Evolutionary conservation across 768 basidiomycete species (phyloP).

Genomic region (Phanerochaete carnosa): DNA sequence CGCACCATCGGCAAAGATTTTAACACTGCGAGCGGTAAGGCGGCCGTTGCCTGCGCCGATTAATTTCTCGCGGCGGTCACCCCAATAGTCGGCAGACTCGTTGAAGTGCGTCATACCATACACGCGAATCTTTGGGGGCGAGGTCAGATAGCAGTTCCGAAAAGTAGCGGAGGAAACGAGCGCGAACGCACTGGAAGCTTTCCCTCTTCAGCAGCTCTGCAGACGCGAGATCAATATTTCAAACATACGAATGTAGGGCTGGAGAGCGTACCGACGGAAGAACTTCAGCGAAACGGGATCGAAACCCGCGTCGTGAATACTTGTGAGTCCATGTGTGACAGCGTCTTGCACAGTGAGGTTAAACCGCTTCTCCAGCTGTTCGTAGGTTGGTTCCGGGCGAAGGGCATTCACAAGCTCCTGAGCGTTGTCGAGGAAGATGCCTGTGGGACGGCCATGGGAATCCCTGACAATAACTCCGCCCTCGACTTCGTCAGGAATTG

Average conservation of each 20-base stretch:
- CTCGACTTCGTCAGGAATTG: conserved; percentile 66
- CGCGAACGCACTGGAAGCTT: conserved; percentile 22
- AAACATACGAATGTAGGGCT: background rate
- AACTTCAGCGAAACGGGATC: conserved; percentile 68
- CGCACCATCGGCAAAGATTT: conserved; percentile 73
- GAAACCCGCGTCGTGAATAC: conserved; percentile 84
- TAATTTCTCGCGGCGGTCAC: conserved; percentile 55
- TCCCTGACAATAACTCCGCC: conserved; percentile 82
- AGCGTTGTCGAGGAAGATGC: conserved; percentile 86
- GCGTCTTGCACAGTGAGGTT: conserved; percentile 63
- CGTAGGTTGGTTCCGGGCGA: conserved; percentile 56
- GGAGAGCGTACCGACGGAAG: conserved; percentile 53
- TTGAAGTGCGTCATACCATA: conserved; percentile 77
- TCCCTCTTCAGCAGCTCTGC: conserved; percentile 58
- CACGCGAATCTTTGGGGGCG: conserved; percentile 53
- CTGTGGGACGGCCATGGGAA: conserved; percentile 62
- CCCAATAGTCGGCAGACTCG: conserved; percentile 69
- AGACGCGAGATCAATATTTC: conserved; percentile 2
- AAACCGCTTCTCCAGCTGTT: conserved; percentile 59
- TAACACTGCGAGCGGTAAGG: conserved; percentile 71
- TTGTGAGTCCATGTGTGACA: conserved; percentile 69
- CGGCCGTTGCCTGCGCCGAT: conserved; percentile 57
- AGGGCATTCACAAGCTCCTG: conserved; percentile 61
- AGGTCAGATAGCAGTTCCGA: conserved; percentile 12
- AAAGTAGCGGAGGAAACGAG: background rate